Base-by-base conservation (phyloP, 2,329 filamentous ascomycete genomes). In the Zasmidium citrigriseum region DNA sequence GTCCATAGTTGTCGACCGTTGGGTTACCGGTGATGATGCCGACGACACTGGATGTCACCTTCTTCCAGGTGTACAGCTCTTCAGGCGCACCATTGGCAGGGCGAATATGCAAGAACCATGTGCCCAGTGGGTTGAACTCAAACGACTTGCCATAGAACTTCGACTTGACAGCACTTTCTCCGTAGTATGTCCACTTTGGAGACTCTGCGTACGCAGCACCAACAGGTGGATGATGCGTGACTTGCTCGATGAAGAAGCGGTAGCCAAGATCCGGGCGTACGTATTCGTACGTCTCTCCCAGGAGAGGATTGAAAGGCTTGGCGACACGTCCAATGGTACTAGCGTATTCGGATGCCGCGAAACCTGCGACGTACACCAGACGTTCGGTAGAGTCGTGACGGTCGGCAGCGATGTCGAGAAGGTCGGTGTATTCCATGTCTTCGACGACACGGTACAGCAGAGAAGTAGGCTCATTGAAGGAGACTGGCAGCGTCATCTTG, bases 101-200 rank as follows among this genome's bases (percentile, higher is more conserved):
- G 1, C 91, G 88, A 24, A 99, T 81, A 70, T 84, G 90, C 60
- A 98, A 79, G 79, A 98, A 99, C 95, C 95, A 99, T 7, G 95
- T 99, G 29, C 95, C 95, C 10, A 98, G 84, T 2, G 91, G 93
- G 70, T 97, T 96, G 75, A 98, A 92, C 68, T 99, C 95, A 72
- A 99, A 98, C 0, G 93, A 96, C 72, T 93, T 96, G 67, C 95
- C 95, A 71, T 96, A 96, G 73, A 99, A 99, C 74, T 96, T 97
- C 45, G 93, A 96, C 76, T 91, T 93, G 60, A 98, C 92, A 10
- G 91, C 89, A 24, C 92, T 96, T 77, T 99, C 95, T 61, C 95
- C 95, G 71, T 83, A 98, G 79, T 99, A 99, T 55, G 93, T 93
- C 95, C 95, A 99, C 68, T 89, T 91, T 14, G 93, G 86, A 3